Base-by-base conservation (phyloP, 768 basidiomycete genomes). In the Daedaleopsis nitida region DNA sequence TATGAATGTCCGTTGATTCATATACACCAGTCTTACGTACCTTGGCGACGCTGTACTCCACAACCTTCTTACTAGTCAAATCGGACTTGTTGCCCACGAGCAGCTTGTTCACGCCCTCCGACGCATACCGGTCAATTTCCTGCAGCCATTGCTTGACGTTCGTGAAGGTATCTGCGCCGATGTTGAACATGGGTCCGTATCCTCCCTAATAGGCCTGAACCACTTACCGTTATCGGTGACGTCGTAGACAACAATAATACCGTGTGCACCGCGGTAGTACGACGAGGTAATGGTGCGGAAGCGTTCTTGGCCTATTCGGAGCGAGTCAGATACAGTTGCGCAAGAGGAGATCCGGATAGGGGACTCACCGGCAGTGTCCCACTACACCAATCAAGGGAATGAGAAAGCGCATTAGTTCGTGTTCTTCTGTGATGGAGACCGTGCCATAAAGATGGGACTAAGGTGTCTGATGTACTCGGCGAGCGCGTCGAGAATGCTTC, bases 51-150 rank as follows among this genome's bases (percentile, higher is more conserved):
- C 86, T 86, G 73, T 94, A 92, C 74, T 94, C 92, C 52, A 95
- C 93, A 63, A 92, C 92, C 78, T 96, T 95, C 87, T 96, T 98
- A 81, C 89, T 91, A 49, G 93, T 93, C 78, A 96, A 85, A 77
- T 99, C 97, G 60, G 95, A 96, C 81, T 99, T 99, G 83, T 99
- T 99, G 56, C 97, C 97, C 55, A 99, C 92, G 48, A 99, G 85
- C 55, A 99, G 81, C 82, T 98, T 98, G 85, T 98, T 98, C 62
- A 99, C 97, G 50, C 96, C 95, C 71, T 98, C 94, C 1, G 96
- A 96, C 53, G 97, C 97, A 77, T 98, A 96, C 69, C 91, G 85
- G 77, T 94, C 93, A 67, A 95, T 95, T 74, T 95, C 92, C 69
- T 92, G 90, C 58, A 94, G 80, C 92, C 92, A 94, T 73, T 95